Base-by-base conservation (phyloP, 352 stramenopile species). In the Globisporangium emineosum region DNA sequence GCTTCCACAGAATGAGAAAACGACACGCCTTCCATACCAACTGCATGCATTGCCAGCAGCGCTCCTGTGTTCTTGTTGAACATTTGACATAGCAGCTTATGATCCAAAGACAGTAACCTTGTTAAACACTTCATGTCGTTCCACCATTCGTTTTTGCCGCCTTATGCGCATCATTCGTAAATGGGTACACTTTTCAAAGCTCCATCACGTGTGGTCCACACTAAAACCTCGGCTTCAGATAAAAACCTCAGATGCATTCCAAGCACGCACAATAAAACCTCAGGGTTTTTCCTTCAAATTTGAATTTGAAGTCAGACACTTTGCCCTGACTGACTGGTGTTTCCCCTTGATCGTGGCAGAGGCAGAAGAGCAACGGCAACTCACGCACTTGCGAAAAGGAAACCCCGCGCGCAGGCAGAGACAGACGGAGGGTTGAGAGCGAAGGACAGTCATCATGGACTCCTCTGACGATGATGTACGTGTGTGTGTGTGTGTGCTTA, bases 391-490 rank as follows among this genome's bases (percentile, higher is more conserved):
- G 60, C 27, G 51, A 32, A 66, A 66, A 30, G 58, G 47, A 53
- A 60, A 66, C 52, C 37, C 23, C 35, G 43, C 45, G 19, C 25
- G 17, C 42, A 43, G 3, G 3, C n/a, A 7, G 30, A 19, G 43
- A 7, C 2, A 42, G 25, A 27, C 21, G 7, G 7, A 50, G 15
- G n/a, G 43, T 30, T n/a, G 10, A 43, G 37, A 42, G 17, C 47
- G 13, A 45, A 37, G 50, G 33, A 29, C 21, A 32, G 67, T 57
- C 43, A 87, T 78, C 43, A 87, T 80, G 78, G 73, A 75, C 60
- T 75, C 79, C 55, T 84, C 76, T 7, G 76, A 84, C 54, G 70
- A 84, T 30, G 74, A 85, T 54, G 79, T 88, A 53, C 54, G 76
- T 78, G 17, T 30, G 17, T n/a, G 30, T n/a, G n/a, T 49, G 19